phyloP scores from a whole-genome alignment of 139 green algal species.

The Bryopsis sp. region DNA sequence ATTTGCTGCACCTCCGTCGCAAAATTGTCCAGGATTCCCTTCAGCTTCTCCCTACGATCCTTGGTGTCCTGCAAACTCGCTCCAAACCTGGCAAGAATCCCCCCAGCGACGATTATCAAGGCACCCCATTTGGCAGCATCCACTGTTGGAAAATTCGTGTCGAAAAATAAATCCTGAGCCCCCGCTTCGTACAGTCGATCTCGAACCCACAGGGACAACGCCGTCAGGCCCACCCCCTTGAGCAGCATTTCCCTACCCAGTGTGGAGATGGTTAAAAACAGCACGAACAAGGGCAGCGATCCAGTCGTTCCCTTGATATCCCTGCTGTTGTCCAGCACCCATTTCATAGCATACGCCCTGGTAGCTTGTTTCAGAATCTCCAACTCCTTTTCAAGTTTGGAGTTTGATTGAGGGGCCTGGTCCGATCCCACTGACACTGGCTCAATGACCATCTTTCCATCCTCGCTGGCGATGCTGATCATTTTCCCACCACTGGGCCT shows the following conservation, averaged over 20 bases:
- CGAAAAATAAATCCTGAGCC: not conserved
- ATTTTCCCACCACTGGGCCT: not conserved
- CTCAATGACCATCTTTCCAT: not conserved
- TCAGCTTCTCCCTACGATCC: not conserved
- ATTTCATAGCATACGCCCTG: not conserved
- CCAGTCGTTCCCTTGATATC: not conserved
- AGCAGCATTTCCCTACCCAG: not conserved
- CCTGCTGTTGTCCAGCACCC: not conserved
- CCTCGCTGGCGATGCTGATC: not conserved
- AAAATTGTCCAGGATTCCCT: not conserved
- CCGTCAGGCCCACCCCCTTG: not conserved
- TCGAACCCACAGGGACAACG: not conserved
- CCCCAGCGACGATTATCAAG: not conserved
- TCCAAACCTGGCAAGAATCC: not conserved
- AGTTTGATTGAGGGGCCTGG: not conserved
- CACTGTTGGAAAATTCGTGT: not conserved
- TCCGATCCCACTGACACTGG: not conserved
- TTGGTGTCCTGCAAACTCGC: not conserved
- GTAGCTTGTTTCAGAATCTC: not conserved
- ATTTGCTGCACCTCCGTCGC: not conserved
- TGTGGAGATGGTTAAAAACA: not conserved
- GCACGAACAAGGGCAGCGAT: not conserved
- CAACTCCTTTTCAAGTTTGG: not conserved
- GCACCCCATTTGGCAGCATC: not conserved
- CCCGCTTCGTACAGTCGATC: slow-evolving; percentile 5